Conservation (phyloP, 164 flowering plant genomes). For the Piper longum region DNA sequence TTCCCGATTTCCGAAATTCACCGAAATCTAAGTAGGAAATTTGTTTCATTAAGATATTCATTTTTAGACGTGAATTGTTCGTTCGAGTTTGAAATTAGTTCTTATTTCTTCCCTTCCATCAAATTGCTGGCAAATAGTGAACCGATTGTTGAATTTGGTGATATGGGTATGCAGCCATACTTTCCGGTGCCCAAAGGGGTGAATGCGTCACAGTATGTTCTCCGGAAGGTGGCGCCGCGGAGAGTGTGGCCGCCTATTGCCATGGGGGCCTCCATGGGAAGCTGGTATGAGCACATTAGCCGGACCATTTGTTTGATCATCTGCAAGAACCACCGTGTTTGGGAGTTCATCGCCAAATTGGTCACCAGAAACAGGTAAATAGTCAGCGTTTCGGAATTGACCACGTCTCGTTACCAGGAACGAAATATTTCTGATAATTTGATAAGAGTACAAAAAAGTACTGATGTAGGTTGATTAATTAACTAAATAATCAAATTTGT, state of each 20-base stretch:
- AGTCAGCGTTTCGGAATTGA: not conserved
- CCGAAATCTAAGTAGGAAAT: too few species aligned
- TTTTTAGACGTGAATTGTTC: too few species aligned
- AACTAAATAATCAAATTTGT: too few species aligned
- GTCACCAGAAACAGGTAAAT: conserved; percentile 75
- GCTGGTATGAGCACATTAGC: conserved; percentile 91
- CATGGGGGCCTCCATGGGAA: conserved; percentile 69
- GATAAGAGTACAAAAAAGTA: too few species aligned
- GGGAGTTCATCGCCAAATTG: conserved; percentile 71
- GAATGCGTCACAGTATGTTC: conserved; percentile 51
- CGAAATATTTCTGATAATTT: too few species aligned
- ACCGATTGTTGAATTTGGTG: not conserved
- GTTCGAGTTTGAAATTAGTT: not conserved
- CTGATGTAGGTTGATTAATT: too few species aligned
- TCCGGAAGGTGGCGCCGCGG: conserved; percentile 72
- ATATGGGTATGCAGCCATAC: conserved; percentile 46
- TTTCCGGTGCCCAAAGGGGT: conserved; percentile 65
- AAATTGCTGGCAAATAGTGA: not conserved
- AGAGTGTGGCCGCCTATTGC: conserved; percentile 80
- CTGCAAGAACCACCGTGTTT: conserved; percentile 76
- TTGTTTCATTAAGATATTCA: too few species aligned
- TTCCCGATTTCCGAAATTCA: too few species aligned
- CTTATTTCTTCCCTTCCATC: not conserved
- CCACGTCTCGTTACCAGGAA: too few species aligned
- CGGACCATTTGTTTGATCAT: conserved; percentile 61